Evolutionary conservation across 495 filamentous ascomycete species (phyloP), one percentile per base, ranked within the genome.

Genomic region (Neurospora discreta): DNA sequence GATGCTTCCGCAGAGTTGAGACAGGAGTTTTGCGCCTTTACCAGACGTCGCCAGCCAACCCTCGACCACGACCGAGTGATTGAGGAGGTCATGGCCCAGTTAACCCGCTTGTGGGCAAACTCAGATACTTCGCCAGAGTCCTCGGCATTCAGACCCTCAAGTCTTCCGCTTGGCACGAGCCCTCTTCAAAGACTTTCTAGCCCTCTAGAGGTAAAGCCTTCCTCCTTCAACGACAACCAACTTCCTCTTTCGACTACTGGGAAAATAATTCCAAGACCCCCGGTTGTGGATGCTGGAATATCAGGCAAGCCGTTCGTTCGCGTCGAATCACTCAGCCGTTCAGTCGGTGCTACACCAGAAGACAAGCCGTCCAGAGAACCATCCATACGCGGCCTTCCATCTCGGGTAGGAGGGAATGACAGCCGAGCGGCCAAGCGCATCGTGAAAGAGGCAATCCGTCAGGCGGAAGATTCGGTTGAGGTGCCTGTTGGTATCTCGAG

Each of bases 401-500:
- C 52, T 1, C 52, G 52, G 15, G 3, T 65, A 33, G 52, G 52
- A 65, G 52, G 52, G 16, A 65, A 65, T 65, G 52, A 65, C 3
- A 65, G 6, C 26, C 52, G 52, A 18, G 52, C 52, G 52, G 52
- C 52, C 26, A 65, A 65, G 9, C 52, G 52, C 18, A 65, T 65
- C 30, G 52, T 65, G 26, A 65, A 65, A 65, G 39, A 71, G 18
- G 9, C 68, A 0, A 16, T 36, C n/a, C 42, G 71, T 41, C 60
- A 71, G 39, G 69, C 67, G 65, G 43, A 71, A 58, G 75, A 79
- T n/a, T 79, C 80, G 23, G 77, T 77, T 9, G 86, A 88, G 69
- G 85, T 96, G 46, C 87, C 90, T 5, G 93, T 96, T 16, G 93
- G 93, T 5, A 84, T 93, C 5, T 93, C 91, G 18, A 88, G 92